Conservation (phyloP, 2,329 filamentous ascomycete species). For the Fusarium transvaalense region DNA sequence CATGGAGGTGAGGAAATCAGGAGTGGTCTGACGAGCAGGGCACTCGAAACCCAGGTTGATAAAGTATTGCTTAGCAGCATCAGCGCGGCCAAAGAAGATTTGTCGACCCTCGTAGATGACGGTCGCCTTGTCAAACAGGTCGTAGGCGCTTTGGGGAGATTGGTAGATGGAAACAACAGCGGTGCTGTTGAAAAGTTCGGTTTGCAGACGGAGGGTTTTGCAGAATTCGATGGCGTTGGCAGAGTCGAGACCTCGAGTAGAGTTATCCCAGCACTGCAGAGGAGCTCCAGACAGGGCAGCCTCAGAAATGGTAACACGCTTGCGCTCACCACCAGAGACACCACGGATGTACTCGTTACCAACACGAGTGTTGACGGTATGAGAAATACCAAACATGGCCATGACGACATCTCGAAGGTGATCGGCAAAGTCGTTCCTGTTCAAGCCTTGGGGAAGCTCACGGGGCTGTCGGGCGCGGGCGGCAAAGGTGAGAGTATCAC, state of each 20-base stretch:
- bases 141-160: constrained; percentile 73
- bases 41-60: constrained; percentile 75
- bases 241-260: constrained; percentile 78
- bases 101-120: constrained; percentile 72
- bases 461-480: constrained; percentile 76
- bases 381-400: constrained; percentile 80
- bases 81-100: constrained; percentile 72
- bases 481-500: constrained; percentile 83
- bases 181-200: constrained; percentile 74
- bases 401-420: constrained; percentile 79
- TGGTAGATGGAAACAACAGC: constrained; percentile 82
- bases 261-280: constrained; percentile 78
- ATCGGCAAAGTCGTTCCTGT: constrained; percentile 66
- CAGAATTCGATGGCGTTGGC: constrained; percentile 82
- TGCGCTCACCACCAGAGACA: constrained; percentile 79
- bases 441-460: constrained; percentile 69
- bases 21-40: constrained; percentile 74
- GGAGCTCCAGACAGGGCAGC: constrained; percentile 70
- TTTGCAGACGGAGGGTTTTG: constrained; percentile 75
- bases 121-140: constrained; percentile 70
- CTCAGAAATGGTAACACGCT: constrained; percentile 74
- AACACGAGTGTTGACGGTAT: constrained; percentile 78
- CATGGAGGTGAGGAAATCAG: constrained; percentile 80
- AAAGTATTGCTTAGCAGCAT: constrained; percentile 74
- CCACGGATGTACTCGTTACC: constrained; percentile 82